Percentiles rank a stretch among this genome's conserved stretches.
Evolutionary conservation across 805 yeast genomes (phyloP).

Genomic region (Maudiozyma saulgeensis): DNA sequence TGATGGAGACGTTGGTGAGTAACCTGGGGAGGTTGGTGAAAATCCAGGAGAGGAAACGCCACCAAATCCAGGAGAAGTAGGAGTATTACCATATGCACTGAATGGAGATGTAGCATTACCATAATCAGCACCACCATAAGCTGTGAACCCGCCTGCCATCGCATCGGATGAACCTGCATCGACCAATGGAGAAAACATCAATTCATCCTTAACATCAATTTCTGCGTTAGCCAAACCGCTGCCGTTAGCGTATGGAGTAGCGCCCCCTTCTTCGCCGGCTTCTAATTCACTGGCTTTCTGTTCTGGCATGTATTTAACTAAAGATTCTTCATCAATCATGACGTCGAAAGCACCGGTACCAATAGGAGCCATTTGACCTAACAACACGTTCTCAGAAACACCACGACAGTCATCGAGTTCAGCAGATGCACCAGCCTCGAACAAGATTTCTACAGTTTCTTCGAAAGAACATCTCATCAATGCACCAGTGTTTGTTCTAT

Average conservation of each 20-base stretch:
- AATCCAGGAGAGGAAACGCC: constrained; percentile 58
- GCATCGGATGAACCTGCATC: constrained; percentile 78
- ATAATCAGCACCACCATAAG: constrained; percentile 70
- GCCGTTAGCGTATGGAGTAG: constrained; percentile 77
- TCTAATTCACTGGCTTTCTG: constrained; percentile 33
- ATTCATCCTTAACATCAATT: constrained; percentile 54
- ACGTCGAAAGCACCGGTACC: constrained; percentile 98
- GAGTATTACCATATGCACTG: constrained; percentile 40
- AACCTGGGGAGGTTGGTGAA: constrained; percentile 67
- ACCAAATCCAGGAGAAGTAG: constrained; percentile 51
- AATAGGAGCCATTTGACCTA: constrained; percentile 97
- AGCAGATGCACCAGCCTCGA: constrained; percentile 97
- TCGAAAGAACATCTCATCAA: constrained; percentile 98
- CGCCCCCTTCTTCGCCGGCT: constrained; percentile 62
- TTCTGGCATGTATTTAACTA: constrained; percentile 44
- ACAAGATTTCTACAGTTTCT: constrained; percentile 94
- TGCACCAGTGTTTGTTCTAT: constrained; percentile 97
- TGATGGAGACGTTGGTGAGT: constrained; percentile 73
- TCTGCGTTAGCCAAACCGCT: constrained; percentile 55
- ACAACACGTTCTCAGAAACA: constrained; percentile 93
- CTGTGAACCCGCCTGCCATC: constrained; percentile 73
- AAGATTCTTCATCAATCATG: constrained; percentile 81
- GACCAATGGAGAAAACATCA: constrained; percentile 85
- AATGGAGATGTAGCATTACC: constrained; percentile 51
- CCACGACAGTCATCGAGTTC: constrained; percentile 98